Percentiles rank a stretch among this genome's conserved stretches.
Evolutionary conservation across 257 asterid species (phyloP).

Genomic region (Plantago ovata): DNA sequence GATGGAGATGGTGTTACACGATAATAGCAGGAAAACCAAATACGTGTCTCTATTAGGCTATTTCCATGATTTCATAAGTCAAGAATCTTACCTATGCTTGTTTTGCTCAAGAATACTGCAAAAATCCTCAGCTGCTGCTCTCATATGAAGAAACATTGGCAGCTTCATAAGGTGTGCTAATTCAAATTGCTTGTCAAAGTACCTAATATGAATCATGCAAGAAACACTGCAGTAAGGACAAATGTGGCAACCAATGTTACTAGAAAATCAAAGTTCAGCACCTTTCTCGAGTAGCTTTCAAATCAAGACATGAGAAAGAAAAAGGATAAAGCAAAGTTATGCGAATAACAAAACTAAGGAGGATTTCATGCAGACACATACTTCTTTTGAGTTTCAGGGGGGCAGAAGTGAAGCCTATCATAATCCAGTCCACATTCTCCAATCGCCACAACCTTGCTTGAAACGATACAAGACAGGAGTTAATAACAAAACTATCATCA

Average conservation of each 20-base stretch:
- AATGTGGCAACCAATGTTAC: not conserved
- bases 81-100: conserved; percentile 49
- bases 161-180: conserved; percentile 75
- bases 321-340: not conserved
- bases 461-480: conserved; percentile 16
- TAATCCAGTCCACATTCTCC: conserved; percentile 99
- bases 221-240: not conserved
- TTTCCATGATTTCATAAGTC: conserved; percentile 8
- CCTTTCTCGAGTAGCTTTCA: conserved; percentile 11
- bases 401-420: conserved; percentile 91
- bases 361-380: conserved; percentile 36
- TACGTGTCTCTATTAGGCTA: not conserved
- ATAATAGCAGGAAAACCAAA: no score
- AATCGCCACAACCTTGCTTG: conserved; percentile 93
- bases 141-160: conserved; percentile 99
- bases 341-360: conserved; percentile 1
- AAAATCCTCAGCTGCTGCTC: conserved; percentile 94
- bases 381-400: conserved; percentile 82
- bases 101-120: conserved; percentile 64
- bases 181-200: conserved; percentile 93
- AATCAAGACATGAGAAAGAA: not conserved
- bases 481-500: conserved; percentile 11
- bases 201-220: conserved; percentile 40
- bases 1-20: no score
- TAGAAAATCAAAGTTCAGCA: conserved; percentile 4